Percentiles rank a stretch among this genome's conserved stretches.
phyloP scores from a whole-genome alignment of 73 alveolate species.

The Durusdinium trenchii region DNA sequence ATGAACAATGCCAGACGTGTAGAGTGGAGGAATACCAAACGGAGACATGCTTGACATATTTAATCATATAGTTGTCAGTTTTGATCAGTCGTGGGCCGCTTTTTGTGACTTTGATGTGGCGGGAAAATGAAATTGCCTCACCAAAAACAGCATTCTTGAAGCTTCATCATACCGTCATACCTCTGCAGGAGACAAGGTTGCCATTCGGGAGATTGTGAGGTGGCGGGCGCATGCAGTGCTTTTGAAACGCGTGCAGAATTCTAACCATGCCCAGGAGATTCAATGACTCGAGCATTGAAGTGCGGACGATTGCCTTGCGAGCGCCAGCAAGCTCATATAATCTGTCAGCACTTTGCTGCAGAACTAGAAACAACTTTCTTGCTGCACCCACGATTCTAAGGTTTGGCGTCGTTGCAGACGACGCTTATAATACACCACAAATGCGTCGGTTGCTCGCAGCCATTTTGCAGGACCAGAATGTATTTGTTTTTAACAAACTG shows the following conservation, averaged over 20 bases:
- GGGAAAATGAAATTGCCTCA: too few species aligned
- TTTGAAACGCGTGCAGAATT: not conserved
- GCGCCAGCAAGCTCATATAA: not conserved
- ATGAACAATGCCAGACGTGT: too few species aligned
- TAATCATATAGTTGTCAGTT: too few species aligned
- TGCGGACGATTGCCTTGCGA: conserved; percentile 71
- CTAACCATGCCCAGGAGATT: not conserved
- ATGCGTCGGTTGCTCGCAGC: conserved; percentile 18
- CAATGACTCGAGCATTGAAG: conserved; percentile 88
- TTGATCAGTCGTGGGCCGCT: too few species aligned
- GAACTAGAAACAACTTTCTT: not conserved
- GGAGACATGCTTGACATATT: too few species aligned
- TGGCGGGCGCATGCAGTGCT: not conserved
- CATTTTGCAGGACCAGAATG: conserved; percentile 6
- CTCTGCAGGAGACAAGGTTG: conserved; percentile 27
- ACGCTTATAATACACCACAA: not conserved
- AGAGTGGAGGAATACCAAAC: too few species aligned
- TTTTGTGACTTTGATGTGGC: too few species aligned
- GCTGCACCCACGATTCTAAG: not conserved
- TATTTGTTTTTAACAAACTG: too few species aligned
- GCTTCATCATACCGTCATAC: too few species aligned
- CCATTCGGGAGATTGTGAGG: conserved; percentile 48
- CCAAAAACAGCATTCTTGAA: too few species aligned
- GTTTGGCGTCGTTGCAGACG: conserved; percentile 42
- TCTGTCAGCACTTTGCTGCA: not conserved